A percentile compares a stretch with the other conserved stretches of the same genome.
phyloP scores from a whole-genome alignment of 306 rosid species.

The Trifolium repens region DNA sequence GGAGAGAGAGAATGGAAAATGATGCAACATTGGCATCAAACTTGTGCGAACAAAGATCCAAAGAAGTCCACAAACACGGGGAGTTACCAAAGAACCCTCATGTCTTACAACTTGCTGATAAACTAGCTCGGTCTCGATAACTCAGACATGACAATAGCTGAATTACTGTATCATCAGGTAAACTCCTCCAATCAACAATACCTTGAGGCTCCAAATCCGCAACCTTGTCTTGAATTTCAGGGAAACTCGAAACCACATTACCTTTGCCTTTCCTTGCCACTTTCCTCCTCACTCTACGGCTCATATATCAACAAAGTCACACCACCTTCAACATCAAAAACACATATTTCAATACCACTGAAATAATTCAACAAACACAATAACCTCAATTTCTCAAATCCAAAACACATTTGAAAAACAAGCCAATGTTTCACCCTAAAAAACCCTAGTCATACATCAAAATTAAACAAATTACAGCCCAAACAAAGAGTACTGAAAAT shows the following conservation, averaged over 20 bases:
- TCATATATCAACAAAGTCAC: conserved; percentile 68
- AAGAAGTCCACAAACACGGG: conserved; percentile 86
- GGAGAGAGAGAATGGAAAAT: too few relatives aligned
- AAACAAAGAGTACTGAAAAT: conserved; percentile 35
- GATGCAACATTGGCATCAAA: conserved; percentile 83
- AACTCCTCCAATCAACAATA: conserved; percentile 82
- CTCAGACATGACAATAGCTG: conserved; percentile 89
- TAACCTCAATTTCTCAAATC: conserved; percentile 55
- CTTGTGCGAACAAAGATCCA: conserved; percentile 94
- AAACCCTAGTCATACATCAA: conserved; percentile 73
- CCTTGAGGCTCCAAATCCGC: conserved; percentile 49
- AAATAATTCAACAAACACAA: conserved; percentile 50
- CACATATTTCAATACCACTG: conserved; percentile 42
- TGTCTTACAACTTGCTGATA: conserved; percentile 84
- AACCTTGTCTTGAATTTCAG: conserved; percentile 67
- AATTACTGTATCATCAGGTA: conserved; percentile 96
- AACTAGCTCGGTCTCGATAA: conserved; percentile 95
- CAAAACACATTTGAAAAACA: conserved; percentile 38
- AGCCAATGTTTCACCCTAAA: conserved; percentile 41
- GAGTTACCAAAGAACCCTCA: conserved; percentile 86
- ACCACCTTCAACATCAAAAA: conserved; percentile 50
- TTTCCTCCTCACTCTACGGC: conserved; percentile 94
- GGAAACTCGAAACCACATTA: conserved; percentile 72
- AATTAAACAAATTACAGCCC: conserved; percentile 39
- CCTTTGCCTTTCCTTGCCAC: conserved; percentile 86